These are phyloP conservation scores for Pinus tabuliformis DNA, from an alignment of 75 land plant genomes.

Conservation along the genomic window DNA sequence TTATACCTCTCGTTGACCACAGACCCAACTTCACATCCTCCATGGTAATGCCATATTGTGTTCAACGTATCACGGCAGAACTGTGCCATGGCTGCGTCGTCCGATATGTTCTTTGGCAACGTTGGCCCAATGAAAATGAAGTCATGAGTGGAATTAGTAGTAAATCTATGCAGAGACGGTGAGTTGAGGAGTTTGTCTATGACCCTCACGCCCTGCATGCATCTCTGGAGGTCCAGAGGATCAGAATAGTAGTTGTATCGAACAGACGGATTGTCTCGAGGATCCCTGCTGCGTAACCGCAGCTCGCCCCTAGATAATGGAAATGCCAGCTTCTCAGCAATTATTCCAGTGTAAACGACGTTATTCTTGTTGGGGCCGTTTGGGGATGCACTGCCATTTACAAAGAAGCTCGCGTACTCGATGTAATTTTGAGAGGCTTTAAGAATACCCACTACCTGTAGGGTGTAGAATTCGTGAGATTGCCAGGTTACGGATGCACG, in stretches of 20 bases:
- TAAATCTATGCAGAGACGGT: neutral
- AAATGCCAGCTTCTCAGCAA: neutral
- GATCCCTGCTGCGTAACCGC: neutral
- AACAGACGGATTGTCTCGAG: neutral
- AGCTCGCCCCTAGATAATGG: neutral
- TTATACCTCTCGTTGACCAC: slow-evolving; percentile 46
- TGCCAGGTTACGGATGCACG: neutral
- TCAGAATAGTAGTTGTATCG: neutral
- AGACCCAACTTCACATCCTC: slow-evolving; percentile 58
- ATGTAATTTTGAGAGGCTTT: neutral
- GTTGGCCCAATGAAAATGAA: slow-evolving; percentile 40
- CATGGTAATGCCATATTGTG: slow-evolving; percentile 87
- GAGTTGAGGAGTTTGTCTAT: neutral
- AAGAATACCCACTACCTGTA: neutral
- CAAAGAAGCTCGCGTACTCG: neutral
- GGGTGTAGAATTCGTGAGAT: neutral
- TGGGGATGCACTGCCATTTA: too few relatives aligned
- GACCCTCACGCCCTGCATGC: neutral
- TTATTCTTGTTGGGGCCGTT: neutral
- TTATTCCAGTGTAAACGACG: neutral
- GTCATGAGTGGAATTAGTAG: neutral
- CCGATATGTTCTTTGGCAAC: slow-evolving; percentile 23
- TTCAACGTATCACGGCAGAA: slow-evolving; percentile 48
- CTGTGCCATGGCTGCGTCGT: slow-evolving; percentile 26
- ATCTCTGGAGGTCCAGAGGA: neutral